Percentiles rank a stretch among this genome's conserved stretches.
These are phyloP conservation scores for Spathaspora gorwiae DNA, from an alignment of 805 yeast genomes.

Conservation along the genomic window DNA sequence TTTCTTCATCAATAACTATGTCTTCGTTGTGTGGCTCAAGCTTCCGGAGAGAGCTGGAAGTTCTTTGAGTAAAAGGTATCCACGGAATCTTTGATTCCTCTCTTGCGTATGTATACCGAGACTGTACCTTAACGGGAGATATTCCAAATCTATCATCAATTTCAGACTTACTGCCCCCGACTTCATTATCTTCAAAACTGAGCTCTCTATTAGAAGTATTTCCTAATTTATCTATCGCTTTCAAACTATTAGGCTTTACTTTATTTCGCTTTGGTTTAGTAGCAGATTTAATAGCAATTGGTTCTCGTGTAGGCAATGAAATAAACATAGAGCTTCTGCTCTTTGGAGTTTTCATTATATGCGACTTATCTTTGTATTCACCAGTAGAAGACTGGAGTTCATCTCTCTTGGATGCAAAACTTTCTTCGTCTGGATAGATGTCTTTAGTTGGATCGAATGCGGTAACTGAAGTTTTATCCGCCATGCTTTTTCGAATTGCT, in stretches of 20 bases:
- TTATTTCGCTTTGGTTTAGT: constrained; percentile 1
- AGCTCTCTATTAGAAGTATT: background rate
- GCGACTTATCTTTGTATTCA: background rate
- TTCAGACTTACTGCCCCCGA: background rate
- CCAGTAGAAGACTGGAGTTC: background rate
- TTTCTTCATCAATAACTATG: too few relatives aligned
- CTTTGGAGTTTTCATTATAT: constrained; percentile 20
- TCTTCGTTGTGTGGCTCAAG: too few relatives aligned
- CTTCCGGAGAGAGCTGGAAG: too few relatives aligned
- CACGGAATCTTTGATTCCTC: background rate
- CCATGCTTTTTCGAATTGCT: constrained; percentile 43
- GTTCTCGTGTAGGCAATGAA: constrained; percentile 35
- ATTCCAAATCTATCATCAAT: constrained; percentile 5
- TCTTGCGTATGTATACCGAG: background rate
- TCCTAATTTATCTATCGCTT: constrained; percentile 1
- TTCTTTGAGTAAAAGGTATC: background rate
- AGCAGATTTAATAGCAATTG: constrained; percentile 24
- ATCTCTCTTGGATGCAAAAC: background rate
- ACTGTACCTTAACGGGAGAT: constrained; percentile 8
- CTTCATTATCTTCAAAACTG: background rate
- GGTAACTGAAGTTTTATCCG: constrained; percentile 20
- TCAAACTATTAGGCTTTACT: background rate
- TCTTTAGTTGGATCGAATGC: background rate
- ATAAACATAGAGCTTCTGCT: constrained; percentile 31
- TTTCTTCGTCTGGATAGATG: background rate